phyloP scores from a whole-genome alignment of 148 eudicot species.

The Agrostemma githago region DNA sequence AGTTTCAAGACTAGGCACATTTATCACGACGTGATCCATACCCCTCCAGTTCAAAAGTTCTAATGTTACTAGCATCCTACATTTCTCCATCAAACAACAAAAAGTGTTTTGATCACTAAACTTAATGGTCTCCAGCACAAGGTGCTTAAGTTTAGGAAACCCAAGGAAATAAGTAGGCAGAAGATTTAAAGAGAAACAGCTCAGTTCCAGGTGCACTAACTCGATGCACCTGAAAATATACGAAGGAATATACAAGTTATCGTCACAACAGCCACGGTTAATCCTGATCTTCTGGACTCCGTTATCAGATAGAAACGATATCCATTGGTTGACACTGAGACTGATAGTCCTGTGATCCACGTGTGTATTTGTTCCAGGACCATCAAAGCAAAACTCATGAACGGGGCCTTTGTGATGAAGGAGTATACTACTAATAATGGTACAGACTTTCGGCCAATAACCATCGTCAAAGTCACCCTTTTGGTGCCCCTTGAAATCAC shows the following conservation, averaged over 20 bases:
- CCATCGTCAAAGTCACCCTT: no score
- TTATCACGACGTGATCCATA: neutral
- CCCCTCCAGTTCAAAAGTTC: neutral
- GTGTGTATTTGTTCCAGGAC: no score
- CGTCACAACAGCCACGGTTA: no score
- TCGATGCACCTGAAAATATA: no score
- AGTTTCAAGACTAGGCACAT: neutral
- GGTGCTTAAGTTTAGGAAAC: constrained; percentile 3
- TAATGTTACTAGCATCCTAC: neutral
- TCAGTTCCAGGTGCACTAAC: no score
- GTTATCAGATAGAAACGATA: no score
- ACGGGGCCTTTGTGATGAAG: neutral
- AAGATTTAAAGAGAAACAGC: neutral
- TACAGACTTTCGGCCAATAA: neutral
- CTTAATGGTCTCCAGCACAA: neutral
- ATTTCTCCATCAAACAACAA: neutral
- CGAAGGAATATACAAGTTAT: no score
- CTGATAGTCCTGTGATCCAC: no score
- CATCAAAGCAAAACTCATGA: neutral
- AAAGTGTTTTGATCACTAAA: neutral
- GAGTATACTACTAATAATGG: neutral
- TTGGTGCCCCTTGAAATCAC: neutral
- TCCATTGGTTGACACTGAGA: no score
- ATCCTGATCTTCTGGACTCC: no score
- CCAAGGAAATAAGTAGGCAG: constrained; percentile 11